A percentile compares a stretch with the other conserved stretches of the same genome.
These are phyloP conservation scores for Chimonanthus salicifolius DNA, from an alignment of 164 flowering plant genomes.

Conservation along the genomic window DNA sequence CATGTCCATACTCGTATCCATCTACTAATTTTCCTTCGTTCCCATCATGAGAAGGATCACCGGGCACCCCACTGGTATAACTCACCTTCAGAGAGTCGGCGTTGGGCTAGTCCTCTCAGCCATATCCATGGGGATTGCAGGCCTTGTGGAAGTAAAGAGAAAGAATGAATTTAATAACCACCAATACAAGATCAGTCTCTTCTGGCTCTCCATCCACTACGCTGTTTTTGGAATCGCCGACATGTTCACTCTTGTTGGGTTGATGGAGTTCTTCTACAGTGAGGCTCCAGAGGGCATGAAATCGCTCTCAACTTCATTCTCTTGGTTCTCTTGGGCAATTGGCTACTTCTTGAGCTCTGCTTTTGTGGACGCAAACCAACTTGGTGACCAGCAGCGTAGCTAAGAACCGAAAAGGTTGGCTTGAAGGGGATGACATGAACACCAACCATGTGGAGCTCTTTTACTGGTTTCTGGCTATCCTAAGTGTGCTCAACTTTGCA, in stretches of 20 bases:
- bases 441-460: slow-evolving; percentile 42
- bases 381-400: slow-evolving; percentile 34
- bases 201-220: slow-evolving; percentile 65
- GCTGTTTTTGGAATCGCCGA: slow-evolving; percentile 62
- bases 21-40: slow-evolving; percentile 48
- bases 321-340: slow-evolving; percentile 44
- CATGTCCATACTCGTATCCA: slow-evolving; percentile 49
- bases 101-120: slow-evolving; percentile 54
- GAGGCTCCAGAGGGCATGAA: slow-evolving; percentile 63
- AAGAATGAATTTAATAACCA: slow-evolving; percentile 26
- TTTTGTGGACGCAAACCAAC: slow-evolving; percentile 43
- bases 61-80: slow-evolving; percentile 47
- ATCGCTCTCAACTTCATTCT: slow-evolving; percentile 61
- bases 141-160: slow-evolving; percentile 49
- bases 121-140: slow-evolving; percentile 55
- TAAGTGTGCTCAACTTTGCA: slow-evolving; percentile 47
- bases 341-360: slow-evolving; percentile 62
- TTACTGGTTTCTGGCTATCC: slow-evolving; percentile 62
- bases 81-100: slow-evolving; percentile 64
- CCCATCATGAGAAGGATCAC: slow-evolving; percentile 58
- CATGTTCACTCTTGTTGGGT: slow-evolving; percentile 62
- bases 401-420: slow-evolving; percentile 45
- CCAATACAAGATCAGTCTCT: slow-evolving; percentile 34
- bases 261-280: slow-evolving; percentile 59
- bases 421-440: slow-evolving; percentile 44